These are phyloP conservation scores for Pulveroboletus ravenelii DNA, from an alignment of 768 basidiomycete species.

Conservation along the genomic window DNA sequence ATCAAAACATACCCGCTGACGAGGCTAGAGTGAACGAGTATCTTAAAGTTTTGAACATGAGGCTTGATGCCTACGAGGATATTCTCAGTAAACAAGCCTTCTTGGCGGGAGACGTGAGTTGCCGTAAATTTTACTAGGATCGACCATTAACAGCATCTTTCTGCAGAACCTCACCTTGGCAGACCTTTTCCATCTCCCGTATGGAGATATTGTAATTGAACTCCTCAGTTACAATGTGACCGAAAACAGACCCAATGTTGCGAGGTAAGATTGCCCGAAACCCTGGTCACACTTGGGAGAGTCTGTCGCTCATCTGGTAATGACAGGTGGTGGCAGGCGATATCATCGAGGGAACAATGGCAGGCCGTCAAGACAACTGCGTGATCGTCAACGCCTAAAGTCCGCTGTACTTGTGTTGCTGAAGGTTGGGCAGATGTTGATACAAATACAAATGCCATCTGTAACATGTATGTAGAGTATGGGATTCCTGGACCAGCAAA, in stretches of 20 bases:
- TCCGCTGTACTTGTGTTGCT: background rate
- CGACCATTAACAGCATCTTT: background rate
- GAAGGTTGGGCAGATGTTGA: background rate
- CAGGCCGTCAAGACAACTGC: conserved; percentile 29
- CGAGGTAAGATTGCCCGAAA: conserved; percentile 15
- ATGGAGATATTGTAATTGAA: conserved; percentile 29
- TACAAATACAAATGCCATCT: background rate
- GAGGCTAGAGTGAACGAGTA: conserved; percentile 22
- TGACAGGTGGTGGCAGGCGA: conserved; percentile 49
- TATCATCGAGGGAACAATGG: conserved; percentile 46
- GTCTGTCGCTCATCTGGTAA: background rate
- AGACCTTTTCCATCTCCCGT: conserved; percentile 44
- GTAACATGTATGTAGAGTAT: background rate
- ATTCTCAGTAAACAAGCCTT: conserved; percentile 52
- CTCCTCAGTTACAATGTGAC: conserved; percentile 19
- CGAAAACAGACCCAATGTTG: conserved; percentile 23
- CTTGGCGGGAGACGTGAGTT: conserved; percentile 51
- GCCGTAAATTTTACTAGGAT: background rate
- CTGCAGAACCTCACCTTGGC: conserved; percentile 40
- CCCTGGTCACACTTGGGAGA: too few relatives aligned
- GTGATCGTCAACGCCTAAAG: conserved; percentile 35
- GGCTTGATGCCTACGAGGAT: conserved; percentile 48
- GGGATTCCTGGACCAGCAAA: too few relatives aligned
- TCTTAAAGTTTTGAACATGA: conserved; percentile 28
- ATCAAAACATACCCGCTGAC: conserved; percentile 11